Evolutionary conservation across 73 alveolate genomes (phyloP).

Genomic region (Tetrahymena thermophila): DNA sequence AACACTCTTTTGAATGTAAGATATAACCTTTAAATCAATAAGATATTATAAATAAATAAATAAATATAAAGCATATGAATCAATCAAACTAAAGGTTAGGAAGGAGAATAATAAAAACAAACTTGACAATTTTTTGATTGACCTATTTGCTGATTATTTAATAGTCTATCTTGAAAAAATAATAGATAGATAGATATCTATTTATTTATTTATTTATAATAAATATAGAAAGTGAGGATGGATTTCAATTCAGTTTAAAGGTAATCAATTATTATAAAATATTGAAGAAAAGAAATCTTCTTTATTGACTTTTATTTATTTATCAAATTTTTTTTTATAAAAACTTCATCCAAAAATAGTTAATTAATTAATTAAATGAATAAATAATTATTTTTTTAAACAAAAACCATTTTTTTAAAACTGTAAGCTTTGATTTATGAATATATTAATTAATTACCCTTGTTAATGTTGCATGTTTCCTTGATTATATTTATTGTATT

Average conservation of each 20-base stretch:
- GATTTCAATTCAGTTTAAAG: not conserved
- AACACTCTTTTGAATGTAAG: not conserved
- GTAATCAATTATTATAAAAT: not conserved
- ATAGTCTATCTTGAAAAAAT: too few relatives aligned
- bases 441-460: not conserved
- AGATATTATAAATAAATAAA: not conserved
- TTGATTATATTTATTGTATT: not conserved
- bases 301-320: not conserved
- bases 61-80: not conserved
- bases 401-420: not conserved
- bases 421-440: not conserved
- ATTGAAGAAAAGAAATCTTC: not conserved
- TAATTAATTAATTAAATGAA: too few relatives aligned
- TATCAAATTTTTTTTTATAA: not conserved
- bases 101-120: not conserved
- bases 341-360: not conserved
- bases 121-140: not conserved
- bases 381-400: too few relatives aligned
- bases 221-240: not conserved
- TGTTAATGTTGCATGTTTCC: not conserved
- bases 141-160: too few relatives aligned
- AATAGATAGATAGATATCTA: not conserved
- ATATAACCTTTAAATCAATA: not conserved
- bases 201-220: not conserved
- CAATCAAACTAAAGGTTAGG: not conserved